Conservation (phyloP, 2,329 filamentous ascomycete genomes). For the Cercospora sp. region DNA sequence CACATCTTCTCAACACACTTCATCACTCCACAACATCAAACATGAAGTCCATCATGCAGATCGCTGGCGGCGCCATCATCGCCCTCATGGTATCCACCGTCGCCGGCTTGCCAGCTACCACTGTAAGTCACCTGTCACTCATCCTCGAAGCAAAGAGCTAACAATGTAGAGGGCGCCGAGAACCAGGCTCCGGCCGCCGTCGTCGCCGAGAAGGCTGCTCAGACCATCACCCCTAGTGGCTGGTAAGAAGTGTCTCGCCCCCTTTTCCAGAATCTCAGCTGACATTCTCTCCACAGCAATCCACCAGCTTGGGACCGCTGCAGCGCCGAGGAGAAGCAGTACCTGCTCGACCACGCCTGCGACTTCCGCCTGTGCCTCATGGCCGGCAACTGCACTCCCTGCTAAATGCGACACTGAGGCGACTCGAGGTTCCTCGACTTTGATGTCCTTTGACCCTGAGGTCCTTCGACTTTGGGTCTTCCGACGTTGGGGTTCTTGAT, state of each 20-base stretch:
- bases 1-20: neutral
- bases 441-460: neutral
- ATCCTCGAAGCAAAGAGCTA: neutral
- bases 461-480: neutral
- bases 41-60: constrained; percentile 9
- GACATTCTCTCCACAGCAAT: neutral
- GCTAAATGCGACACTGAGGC: neutral
- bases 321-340: constrained; percentile 7
- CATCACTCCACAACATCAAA: neutral
- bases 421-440: neutral
- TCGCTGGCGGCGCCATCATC: neutral
- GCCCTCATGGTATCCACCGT: neutral
- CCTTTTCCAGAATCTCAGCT: neutral
- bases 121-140: neutral
- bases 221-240: neutral
- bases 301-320: constrained; percentile 17
- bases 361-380: constrained; percentile 13
- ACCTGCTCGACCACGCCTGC: constrained; percentile 15
- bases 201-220: neutral
- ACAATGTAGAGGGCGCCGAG: neutral
- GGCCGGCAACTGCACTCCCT: constrained; percentile 16
- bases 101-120: neutral
- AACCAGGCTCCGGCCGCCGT: neutral
- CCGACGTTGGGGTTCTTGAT: neutral
- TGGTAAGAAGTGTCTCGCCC: neutral